These are phyloP conservation scores for Ogataea salicorniae DNA, from an alignment of 805 yeast genomes.

Conservation along the genomic window DNA sequence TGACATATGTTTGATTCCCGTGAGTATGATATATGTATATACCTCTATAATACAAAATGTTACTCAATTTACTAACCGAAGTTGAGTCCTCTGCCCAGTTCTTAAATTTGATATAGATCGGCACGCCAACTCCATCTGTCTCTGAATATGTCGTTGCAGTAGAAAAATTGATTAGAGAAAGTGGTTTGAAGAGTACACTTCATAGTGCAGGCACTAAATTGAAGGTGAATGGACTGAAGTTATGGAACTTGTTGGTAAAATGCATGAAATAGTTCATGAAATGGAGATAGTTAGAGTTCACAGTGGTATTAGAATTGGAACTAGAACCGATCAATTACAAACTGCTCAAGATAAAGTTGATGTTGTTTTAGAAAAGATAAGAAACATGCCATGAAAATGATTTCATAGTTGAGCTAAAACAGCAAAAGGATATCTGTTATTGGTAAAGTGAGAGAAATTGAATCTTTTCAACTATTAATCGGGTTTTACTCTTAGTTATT, in stretches of 20 bases:
- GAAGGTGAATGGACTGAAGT: slow-evolving; percentile 94
- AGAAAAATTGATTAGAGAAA: slow-evolving; percentile 56
- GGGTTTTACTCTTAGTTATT: too few relatives aligned
- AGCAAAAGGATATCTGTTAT: too few relatives aligned
- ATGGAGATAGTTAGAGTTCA: slow-evolving; percentile 76
- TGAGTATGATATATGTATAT: slow-evolving; percentile 29
- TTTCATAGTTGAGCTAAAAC: too few relatives aligned
- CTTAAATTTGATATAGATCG: slow-evolving; percentile 43
- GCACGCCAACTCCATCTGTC: slow-evolving; percentile 72
- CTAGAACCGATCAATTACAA: slow-evolving; percentile 72
- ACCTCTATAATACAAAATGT: neutral
- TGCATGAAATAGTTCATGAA: slow-evolving; percentile 68
- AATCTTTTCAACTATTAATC: too few relatives aligned
- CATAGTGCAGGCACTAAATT: slow-evolving; percentile 85
- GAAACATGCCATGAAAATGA: slow-evolving; percentile 6
- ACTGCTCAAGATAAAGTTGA: slow-evolving; percentile 68
- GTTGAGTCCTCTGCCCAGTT: too few relatives aligned
- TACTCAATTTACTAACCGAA: neutral
- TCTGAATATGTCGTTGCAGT: slow-evolving; percentile 74
- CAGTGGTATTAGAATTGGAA: slow-evolving; percentile 82
- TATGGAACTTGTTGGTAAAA: slow-evolving; percentile 67
- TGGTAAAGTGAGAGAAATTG: too few relatives aligned
- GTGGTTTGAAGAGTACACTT: slow-evolving; percentile 60
- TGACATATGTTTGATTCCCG: slow-evolving; percentile 82
- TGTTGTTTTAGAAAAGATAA: slow-evolving; percentile 52